phyloP scores from a whole-genome alignment of 164 flowering plant genomes.

The Macadamia tetraphylla region DNA sequence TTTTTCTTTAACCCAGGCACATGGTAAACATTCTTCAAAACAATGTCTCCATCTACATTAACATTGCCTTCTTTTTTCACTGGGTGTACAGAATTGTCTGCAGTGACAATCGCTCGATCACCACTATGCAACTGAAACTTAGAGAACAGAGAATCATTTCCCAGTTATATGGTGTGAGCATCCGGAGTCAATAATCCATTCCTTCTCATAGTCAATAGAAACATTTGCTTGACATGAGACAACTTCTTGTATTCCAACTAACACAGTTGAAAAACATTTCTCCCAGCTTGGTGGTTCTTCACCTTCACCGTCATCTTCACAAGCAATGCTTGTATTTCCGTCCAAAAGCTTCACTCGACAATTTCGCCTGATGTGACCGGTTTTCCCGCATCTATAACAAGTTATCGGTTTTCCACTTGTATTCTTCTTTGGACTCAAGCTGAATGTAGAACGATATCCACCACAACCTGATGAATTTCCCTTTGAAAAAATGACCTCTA shows the following conservation, averaged over 20 bases:
- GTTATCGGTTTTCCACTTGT: neutral
- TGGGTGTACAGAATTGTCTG: slow-evolving; percentile 8
- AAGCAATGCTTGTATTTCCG: slow-evolving; percentile 5
- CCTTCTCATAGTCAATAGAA: neutral
- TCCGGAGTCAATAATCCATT: slow-evolving; percentile 17
- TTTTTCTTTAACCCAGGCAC: neutral
- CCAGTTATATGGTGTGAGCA: slow-evolving; percentile 16
- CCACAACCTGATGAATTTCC: too few relatives aligned
- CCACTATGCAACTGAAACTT: slow-evolving; percentile 5
- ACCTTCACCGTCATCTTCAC: neutral
- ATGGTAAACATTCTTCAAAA: neutral
- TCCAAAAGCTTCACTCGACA: slow-evolving; percentile 9
- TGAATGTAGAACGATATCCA: too few relatives aligned
- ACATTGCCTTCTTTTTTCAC: slow-evolving; percentile 5
- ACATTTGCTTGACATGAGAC: neutral
- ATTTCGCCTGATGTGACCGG: slow-evolving; percentile 9
- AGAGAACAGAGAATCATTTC: slow-evolving; percentile 8
- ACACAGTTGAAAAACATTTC: neutral
- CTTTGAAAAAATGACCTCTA: slow-evolving; percentile 3
- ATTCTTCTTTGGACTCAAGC: neutral
- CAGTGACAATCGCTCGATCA: slow-evolving; percentile 10
- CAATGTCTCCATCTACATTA: neutral
- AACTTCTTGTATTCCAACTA: neutral
- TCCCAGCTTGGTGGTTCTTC: neutral
- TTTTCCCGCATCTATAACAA: slow-evolving; percentile 16